Conservation (phyloP, 192 early-diverging fungal genomes). For the Coemansia sp. region DNA sequence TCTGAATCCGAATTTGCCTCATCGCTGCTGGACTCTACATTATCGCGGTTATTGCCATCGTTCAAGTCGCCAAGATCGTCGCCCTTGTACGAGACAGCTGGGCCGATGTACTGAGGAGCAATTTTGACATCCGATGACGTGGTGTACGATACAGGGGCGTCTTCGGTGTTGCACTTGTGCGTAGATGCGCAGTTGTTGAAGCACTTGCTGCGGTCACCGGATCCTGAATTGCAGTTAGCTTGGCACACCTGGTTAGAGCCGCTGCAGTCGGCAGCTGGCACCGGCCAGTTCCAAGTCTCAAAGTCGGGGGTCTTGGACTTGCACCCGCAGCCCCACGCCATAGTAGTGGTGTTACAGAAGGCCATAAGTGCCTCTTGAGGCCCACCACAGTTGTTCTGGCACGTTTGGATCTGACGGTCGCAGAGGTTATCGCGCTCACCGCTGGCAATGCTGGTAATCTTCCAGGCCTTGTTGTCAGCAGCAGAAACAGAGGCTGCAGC, state of each 20-base stretch:
- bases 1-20: background rate
- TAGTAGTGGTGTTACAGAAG: constrained; percentile 56
- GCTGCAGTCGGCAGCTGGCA: constrained; percentile 49
- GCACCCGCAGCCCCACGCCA: constrained; percentile 61
- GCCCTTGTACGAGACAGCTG: constrained; percentile 52
- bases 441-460: constrained; percentile 35
- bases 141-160: constrained; percentile 53
- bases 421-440: constrained; percentile 45
- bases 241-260: constrained; percentile 38
- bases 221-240: constrained; percentile 30
- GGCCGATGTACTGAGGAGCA: constrained; percentile 41
- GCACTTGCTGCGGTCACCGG: constrained; percentile 31
- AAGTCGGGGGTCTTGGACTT: constrained; percentile 45
- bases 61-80: constrained; percentile 47
- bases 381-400: constrained; percentile 55
- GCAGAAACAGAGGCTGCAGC: constrained; percentile 17
- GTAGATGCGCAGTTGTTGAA: constrained; percentile 33
- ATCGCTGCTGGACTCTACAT: background rate
- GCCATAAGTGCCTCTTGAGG: constrained; percentile 47
- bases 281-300: constrained; percentile 51
- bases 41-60: constrained; percentile 46
- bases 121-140: constrained; percentile 12
- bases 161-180: constrained; percentile 51
- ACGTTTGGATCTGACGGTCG: constrained; percentile 43
- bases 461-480: constrained; percentile 27